A percentile compares a stretch with the other conserved stretches of the same genome.
Conservation (phyloP, 179 eudicot species). For the Actinidia arguta region DNA sequence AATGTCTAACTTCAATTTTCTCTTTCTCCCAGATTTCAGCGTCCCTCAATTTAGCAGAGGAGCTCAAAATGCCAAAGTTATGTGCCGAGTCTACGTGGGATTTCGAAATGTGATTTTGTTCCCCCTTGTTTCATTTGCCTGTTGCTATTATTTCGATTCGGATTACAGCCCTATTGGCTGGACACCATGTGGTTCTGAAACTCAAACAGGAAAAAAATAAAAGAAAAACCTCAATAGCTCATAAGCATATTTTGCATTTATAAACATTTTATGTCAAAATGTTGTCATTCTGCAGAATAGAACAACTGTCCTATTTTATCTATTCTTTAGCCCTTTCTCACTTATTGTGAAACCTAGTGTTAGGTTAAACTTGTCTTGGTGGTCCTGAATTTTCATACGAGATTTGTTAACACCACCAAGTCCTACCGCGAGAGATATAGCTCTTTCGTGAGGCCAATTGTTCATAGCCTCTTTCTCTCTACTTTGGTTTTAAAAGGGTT, state of each 20-base stretch:
- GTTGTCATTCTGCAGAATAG: no score
- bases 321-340: no score
- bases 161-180: not conserved
- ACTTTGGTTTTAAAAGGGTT: no score
- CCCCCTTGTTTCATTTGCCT: not conserved
- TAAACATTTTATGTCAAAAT: no score
- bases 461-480: no score
- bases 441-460: no score
- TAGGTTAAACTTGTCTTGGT: no score
- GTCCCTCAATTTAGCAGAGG: slow-evolving; percentile 62
- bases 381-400: no score
- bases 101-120: slow-evolving; percentile 62
- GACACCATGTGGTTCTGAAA: not conserved
- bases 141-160: not conserved
- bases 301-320: no score
- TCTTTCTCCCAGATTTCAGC: slow-evolving; percentile 66
- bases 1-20: slow-evolving; percentile 15
- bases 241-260: not conserved
- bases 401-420: no score
- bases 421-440: no score
- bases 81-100: slow-evolving; percentile 90
- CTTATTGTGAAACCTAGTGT: no score
- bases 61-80: slow-evolving; percentile 61
- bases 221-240: not conserved
- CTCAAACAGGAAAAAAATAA: not conserved